A percentile compares a stretch with the other conserved stretches of the same genome.
phyloP scores from a whole-genome alignment of 352 stramenopile species.

The Phytophthora ramorum region DNA sequence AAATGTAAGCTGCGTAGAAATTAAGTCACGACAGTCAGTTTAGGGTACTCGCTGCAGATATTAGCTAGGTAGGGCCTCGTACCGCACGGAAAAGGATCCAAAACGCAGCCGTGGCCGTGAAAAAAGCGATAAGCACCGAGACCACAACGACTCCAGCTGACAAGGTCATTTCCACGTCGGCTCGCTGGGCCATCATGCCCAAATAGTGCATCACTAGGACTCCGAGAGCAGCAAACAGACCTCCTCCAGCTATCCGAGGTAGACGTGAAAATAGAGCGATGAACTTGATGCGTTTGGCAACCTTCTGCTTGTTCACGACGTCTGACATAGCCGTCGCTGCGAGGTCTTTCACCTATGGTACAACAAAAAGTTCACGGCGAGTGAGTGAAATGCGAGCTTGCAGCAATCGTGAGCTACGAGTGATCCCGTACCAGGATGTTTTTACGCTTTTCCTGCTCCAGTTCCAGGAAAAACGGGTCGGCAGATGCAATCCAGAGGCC shows the following conservation, averaged over 20 bases:
- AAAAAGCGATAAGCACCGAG: constrained; percentile 63
- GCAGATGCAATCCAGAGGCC: constrained; percentile 61
- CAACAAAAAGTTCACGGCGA: not conserved
- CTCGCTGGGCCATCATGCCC: constrained; percentile 73
- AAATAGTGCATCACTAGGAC: constrained; percentile 82
- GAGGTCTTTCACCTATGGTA: constrained; percentile 44
- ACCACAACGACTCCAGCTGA: constrained; percentile 48
- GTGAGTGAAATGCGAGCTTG: not conserved
- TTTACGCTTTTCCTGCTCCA: constrained; percentile 61
- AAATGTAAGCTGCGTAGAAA: constrained; percentile 53
- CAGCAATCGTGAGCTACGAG: not conserved
- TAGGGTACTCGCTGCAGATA: not conserved
- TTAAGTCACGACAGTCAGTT: not conserved
- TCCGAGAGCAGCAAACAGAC: constrained; percentile 59
- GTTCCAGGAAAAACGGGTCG: constrained; percentile 71
- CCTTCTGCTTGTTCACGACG: constrained; percentile 57
- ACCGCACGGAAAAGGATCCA: constrained; percentile 78
- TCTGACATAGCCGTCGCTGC: constrained; percentile 49
- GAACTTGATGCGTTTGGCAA: constrained; percentile 55
- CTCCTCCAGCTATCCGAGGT: constrained; percentile 54
- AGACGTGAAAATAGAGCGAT: constrained; percentile 70
- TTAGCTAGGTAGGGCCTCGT: not conserved
- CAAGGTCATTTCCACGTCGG: constrained; percentile 47
- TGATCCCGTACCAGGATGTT: constrained; percentile 34
- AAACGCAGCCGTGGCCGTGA: constrained; percentile 64